Percentiles rank a stretch among this genome's conserved stretches.
Conservation (phyloP, 2,329 filamentous ascomycete species). For the Phialemonium atrogriseum region DNA sequence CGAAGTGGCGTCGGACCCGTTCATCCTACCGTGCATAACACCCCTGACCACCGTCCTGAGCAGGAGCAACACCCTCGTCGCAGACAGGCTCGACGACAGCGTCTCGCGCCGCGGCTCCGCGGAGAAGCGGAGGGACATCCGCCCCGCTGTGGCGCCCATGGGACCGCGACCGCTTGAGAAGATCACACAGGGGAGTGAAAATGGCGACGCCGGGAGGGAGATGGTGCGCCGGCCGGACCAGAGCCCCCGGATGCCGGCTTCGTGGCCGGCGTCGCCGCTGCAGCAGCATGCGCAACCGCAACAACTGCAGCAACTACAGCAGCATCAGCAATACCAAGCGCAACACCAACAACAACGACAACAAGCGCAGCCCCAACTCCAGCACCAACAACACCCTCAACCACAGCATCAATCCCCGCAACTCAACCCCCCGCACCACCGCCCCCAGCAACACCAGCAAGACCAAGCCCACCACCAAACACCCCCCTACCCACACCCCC, state of each 20-base stretch:
- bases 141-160: too few relatives aligned
- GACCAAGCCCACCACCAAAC: background rate
- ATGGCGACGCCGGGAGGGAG: too few relatives aligned
- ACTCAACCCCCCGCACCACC: background rate
- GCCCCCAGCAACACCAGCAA: background rate
- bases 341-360: too few relatives aligned
- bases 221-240: too few relatives aligned
- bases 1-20: constrained; percentile 7
- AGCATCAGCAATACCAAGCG: constrained; percentile 2
- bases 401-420: constrained; percentile 8
- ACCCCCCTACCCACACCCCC: background rate
- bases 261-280: too few relatives aligned
- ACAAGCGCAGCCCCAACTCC: constrained; percentile 4
- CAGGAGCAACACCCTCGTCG: constrained; percentile 8
- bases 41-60: constrained; percentile 6
- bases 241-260: too few relatives aligned
- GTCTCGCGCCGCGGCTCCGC: constrained; percentile 5
- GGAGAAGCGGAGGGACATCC: background rate
- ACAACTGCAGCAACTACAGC: too few relatives aligned
- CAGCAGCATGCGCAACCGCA: too few relatives aligned
- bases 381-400: constrained; percentile 7
- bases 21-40: constrained; percentile 14
- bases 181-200: too few relatives aligned
- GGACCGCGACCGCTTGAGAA: background rate
- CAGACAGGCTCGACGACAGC: constrained; percentile 10